Evolutionary conservation across 2,329 filamentous ascomycete species (phyloP), one percentile per base, ranked within the genome.

Genomic region (Penicillium sp.): DNA sequence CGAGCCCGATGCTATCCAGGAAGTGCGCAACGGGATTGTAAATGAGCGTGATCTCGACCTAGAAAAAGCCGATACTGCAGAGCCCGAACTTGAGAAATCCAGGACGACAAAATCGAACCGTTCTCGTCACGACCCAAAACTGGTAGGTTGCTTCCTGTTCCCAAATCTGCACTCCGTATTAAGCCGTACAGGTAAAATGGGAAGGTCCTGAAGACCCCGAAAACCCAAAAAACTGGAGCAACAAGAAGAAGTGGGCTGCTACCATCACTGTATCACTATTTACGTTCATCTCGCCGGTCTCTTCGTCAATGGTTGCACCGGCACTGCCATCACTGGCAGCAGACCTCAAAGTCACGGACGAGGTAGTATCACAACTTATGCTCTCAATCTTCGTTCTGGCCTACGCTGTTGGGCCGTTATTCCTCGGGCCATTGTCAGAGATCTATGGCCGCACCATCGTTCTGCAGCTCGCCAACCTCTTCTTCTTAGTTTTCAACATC

Each of bases 271-370:
- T 86, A 31, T 79, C 83, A 0, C 72, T 75, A 47, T 85, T 85
- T 65, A 85, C 83, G 2, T 79, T 86, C 60, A 82, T 87, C 56
- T 84, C 83, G 3, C 84, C 86, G 0, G 82, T 88, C 27, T 83
- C 84, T 2, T 85, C 82, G 5, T 82, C 82, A 35, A 86, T 87
- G 79, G 67, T 82, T 3, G 77, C 80, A 0, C 81, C 81, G 0
- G 80, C 77, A 0, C 62, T 88, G 38, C 66, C 68, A 10, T 67
- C 75, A 3, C 82, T 88, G 46, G 75, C 78, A n/a, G 61, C 64
- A 2, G 82, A 86, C 29, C 75, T 87, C 35, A 57, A 79, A 52
- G 82, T 86, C 40, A 68, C 71, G 0, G 74, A 75, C 46, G 65
- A 72, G 35, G 73, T 80, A 29, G 68, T 77, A 40, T 69, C 71